phyloP scores from a whole-genome alignment of 1,284 basidiomycete genomes.

The Golubevia pallescens region DNA sequence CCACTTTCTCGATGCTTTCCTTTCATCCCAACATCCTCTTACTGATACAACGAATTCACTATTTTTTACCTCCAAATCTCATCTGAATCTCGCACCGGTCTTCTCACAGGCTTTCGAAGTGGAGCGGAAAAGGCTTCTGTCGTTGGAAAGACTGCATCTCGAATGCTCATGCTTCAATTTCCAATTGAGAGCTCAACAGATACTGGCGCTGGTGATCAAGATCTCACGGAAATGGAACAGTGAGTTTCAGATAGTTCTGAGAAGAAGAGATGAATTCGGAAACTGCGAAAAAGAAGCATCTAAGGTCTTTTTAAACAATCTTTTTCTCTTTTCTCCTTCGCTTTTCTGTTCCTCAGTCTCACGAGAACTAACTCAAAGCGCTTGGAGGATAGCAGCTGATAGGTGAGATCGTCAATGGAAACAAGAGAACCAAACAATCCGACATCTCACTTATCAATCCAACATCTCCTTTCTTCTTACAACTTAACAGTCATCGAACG shows the following conservation, averaged over 20 bases:
- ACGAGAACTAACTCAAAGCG: slow-evolving; percentile 23
- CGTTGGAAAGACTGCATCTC: slow-evolving; percentile 48
- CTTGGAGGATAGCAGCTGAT: slow-evolving; percentile 55
- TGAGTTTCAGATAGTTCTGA: slow-evolving; percentile 3
- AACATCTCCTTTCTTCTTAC: not conserved
- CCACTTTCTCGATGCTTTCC: not conserved
- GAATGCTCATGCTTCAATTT: slow-evolving; percentile 56
- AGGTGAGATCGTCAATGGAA: slow-evolving; percentile 12
- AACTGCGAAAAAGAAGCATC: too few relatives aligned
- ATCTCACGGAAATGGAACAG: slow-evolving; percentile 21
- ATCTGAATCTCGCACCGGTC: not conserved
- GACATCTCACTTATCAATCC: slow-evolving; percentile 1
- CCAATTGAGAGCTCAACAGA: slow-evolving; percentile 27
- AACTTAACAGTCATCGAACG: slow-evolving; percentile 27
- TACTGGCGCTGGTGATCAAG: slow-evolving; percentile 43
- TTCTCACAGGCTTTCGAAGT: slow-evolving; percentile 23
- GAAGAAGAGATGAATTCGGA: too few relatives aligned
- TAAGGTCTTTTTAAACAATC: not conserved
- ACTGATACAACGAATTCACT: too few relatives aligned
- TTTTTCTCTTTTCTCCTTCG: not conserved
- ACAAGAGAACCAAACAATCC: too few relatives aligned
- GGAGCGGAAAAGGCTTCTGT: slow-evolving; percentile 39
- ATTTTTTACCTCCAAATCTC: not conserved
- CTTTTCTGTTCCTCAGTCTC: slow-evolving; percentile 12
- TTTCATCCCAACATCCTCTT: not conserved